Base-by-base conservation (phyloP, 257 asterid species). In the Thymus mandschuricus region DNA sequence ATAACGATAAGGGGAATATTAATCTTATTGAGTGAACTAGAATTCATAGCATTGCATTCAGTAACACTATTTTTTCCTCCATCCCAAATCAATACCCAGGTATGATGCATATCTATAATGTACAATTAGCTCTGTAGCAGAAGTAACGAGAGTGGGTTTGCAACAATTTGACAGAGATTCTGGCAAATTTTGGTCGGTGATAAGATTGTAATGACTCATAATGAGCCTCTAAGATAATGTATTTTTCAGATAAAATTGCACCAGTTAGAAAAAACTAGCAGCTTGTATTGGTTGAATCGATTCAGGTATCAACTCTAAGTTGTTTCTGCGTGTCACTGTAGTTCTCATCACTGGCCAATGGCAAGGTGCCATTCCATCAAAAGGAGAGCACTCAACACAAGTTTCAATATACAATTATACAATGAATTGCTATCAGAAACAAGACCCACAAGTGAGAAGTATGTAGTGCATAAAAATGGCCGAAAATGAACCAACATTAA, bases 11-110 rank as follows among this genome's bases (percentile, higher is more conserved):
- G 60, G 55, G 31, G 45, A 56, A 29, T 38, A 28, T 27, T 41
- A 64, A 11, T 64, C 56, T 29, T 41, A 62, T n/a, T 28, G 38
- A 10, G 41, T 64, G 2, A 28, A 43, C 3, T 11, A 60, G 13
- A 60, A 61, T 3, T 6, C 15, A 58, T 33, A 15, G 40, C 12
- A 3, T 61, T 38, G 66, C 8, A 27, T 29, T 13, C 46, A 15
- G 10, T 43, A 6, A 10, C 48, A 43, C 6, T 43, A 5, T 9
- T 6, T 43, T 43, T 10, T 43, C 2, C 1, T 43, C 11, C 48
- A 43, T 43, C 8, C 81, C 82, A 40, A 52, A 78, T 35, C 3
- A 3, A 61, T 61, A n/a, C 51, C 29, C 9, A 8, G 40, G 6
- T n/a, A 61, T 61, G 33, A 38, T 35, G 33, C 21, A 11, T 33